Base-by-base conservation (phyloP, 2,329 filamentous ascomycete genomes). In the Colletotrichum endophyticum region DNA sequence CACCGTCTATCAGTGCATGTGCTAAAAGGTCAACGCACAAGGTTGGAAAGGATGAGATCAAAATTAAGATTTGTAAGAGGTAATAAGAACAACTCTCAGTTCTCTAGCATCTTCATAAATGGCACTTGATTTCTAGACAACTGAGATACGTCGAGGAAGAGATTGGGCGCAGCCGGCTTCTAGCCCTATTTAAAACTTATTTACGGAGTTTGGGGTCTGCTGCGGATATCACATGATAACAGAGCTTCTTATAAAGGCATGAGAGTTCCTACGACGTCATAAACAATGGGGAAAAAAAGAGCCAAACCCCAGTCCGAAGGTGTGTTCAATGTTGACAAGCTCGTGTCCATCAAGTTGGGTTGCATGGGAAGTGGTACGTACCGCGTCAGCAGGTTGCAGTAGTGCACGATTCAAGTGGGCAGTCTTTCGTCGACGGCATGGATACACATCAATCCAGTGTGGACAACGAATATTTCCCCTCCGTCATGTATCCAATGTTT, bases 221-320 rank as follows among this genome's bases (percentile, higher is more conserved):
- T n/a, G 39, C 19, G 39, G 39, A n/a, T 12, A 9, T 12, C 39
- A 11, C 1, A n/a, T 49, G 19, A 49, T 12, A n/a, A 6, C 39
- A 49, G 39, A 49, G 19, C 8, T 44, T 44, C 8, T 2, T 44
- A 0, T 0, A 9, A 3, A 9, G 16, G 8, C 11, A 0, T 44
- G 36, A 19, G 36, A 19, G 16, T 44, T 36, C 4, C 15, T 44
- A 44, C 36, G 5, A 44, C 36, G 16, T n/a, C 9, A 49, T 49
- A 1, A n/a, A 49, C 19, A 49, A 49, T n/a, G 19, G 34, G 6
- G 0, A 6, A 9, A 9, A 9, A 49, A n/a, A 49, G 9, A 12
- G 9, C 9, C 19, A n/a, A 49, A 4, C 19, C n/a, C n/a, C 0
- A 12, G 11, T 53, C 6, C 6, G 12, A 53, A 53, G 44, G n/a